A percentile compares a stretch with the other conserved stretches of the same genome.
phyloP scores from a whole-genome alignment of 2,329 filamentous ascomycete genomes.

The Corniculantispora saksenae region DNA sequence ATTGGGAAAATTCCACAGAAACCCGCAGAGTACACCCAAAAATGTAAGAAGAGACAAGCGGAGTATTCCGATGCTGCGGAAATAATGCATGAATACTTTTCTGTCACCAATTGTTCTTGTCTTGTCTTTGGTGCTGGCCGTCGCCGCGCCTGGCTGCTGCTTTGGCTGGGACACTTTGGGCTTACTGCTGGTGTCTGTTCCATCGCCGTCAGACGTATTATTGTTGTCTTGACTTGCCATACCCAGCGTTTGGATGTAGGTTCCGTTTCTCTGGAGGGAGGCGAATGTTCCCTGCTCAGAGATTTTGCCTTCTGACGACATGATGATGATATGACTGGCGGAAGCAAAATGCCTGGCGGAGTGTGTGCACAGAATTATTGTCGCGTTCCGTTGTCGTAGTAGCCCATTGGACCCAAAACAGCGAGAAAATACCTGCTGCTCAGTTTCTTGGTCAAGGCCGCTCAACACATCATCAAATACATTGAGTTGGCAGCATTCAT shows the following conservation, averaged over 20 bases:
- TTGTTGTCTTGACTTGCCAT: no score
- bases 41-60: neutral
- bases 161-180: no score
- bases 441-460: conserved; percentile 36
- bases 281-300: no score
- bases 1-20: conserved; percentile 22
- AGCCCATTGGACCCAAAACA: conserved; percentile 33
- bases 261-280: no score
- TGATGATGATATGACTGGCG: conserved; percentile 46
- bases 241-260: no score
- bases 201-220: no score
- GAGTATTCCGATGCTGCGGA: neutral
- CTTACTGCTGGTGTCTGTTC: no score
- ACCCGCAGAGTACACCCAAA: neutral
- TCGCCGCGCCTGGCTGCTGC: no score
- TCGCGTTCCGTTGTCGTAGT: conserved; percentile 35
- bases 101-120: conserved; percentile 27
- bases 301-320: no score
- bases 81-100: conserved; percentile 19
- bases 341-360: conserved; percentile 33
- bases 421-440: conserved; percentile 36
- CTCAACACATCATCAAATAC: conserved; percentile 34
- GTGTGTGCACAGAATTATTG: conserved; percentile 43
- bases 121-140: conserved; percentile 25
- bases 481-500: conserved; percentile 14